Evolutionary conservation across 495 filamentous ascomycete genomes (phyloP), one percentile per base, ranked within the genome.

Genomic region (Xylaria bambusicola): DNA sequence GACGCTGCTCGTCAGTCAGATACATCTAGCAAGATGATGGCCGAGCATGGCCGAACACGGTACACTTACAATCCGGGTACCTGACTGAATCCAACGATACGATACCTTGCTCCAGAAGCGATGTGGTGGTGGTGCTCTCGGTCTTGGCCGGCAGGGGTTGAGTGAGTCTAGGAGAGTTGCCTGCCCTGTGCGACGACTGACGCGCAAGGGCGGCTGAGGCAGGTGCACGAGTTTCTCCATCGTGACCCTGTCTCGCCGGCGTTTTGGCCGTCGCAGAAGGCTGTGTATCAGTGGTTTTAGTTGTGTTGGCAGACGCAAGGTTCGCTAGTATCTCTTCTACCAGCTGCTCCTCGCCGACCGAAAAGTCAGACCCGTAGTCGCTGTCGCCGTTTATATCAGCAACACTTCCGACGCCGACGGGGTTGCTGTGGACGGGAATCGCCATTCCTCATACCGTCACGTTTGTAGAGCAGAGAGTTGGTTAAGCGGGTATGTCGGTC

Each of bases 311-410:
- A 12, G 2, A 10, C 8, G 8, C 23, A 9, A 66, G 17, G 2
- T 50, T 41, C 10, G 61, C 55, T 10, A 71, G 48, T 18, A 67
- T 62, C 42, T 58, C 31, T 20, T 65, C 61, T 40, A 64, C 62
- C 23, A 71, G 63, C 33, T 47, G 65, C 60, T 80, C 78, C 27
- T 91, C 88, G 49, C 86, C 87, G 10, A 76, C 71, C 0, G 84
- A 84, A 60, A 91, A 86, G 56, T 90, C 86, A 27, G 87, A 90
- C 23, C 87, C 88, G 77, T 91, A 93, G 56, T 90, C 86, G 64
- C 80, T 86, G 61, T 75, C 73, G 60, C 48, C 68, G 52, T 78
- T 77, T 10, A 26, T 17, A 62, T 46, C 23, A 10, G 10, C 52
- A 10, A 18, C 15, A 38, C 38, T 46, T 21, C n/a, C 27, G 4